Base-by-base conservation (phyloP, 2,329 filamentous ascomycete species). In the Aureobasidium sp. region DNA sequence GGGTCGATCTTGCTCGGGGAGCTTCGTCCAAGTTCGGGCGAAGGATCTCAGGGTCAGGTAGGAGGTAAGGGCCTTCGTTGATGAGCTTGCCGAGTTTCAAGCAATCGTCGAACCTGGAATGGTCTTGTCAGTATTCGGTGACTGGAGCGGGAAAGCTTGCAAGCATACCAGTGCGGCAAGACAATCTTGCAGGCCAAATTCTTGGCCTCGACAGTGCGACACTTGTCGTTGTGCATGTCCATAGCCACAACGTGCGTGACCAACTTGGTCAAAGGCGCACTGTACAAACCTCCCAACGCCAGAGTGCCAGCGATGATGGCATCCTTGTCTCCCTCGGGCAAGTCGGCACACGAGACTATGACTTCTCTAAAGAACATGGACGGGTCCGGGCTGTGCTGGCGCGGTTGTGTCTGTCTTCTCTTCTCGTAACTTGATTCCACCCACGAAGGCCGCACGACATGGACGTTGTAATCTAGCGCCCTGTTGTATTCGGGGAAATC, bases 241-340 rank as follows among this genome's bases (percentile, higher is more conserved):
- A 96, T 77, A 5, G 93, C 89, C 62, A 95, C 93, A 59, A 99
- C 83, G 73, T 99, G 94, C 2, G 94, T 97, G 9, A 89, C 90
- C 64, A 87, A 73, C 61, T 84, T 88, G 4, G 85, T 86, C 47
- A 95, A 76, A 57, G 84, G 81, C 53, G 84, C 82, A 23, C 85
- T 86, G 69, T 92, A 89, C 67, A 89, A 83, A 17, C 94, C 94
- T 23, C 94, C 94, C 75, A 96, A 85, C 0, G 94, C 93, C 68
- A 96, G 77, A 2, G 93, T 89, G 1, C 90, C 93, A 11, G 92
- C 94, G 40, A 89, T 84, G 60, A 99, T 96, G 11, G 91, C 89
- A 74, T 97, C 93, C 71, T 91, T 89, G 73, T 99, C 94, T 37
- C 85, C 88, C 37, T 84, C 78, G 0, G 94, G 94, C 49, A 99